A percentile compares a stretch with the other conserved stretches of the same genome.
Conservation (phyloP, 306 rosid species). For the Ochetophila trinervis region DNA sequence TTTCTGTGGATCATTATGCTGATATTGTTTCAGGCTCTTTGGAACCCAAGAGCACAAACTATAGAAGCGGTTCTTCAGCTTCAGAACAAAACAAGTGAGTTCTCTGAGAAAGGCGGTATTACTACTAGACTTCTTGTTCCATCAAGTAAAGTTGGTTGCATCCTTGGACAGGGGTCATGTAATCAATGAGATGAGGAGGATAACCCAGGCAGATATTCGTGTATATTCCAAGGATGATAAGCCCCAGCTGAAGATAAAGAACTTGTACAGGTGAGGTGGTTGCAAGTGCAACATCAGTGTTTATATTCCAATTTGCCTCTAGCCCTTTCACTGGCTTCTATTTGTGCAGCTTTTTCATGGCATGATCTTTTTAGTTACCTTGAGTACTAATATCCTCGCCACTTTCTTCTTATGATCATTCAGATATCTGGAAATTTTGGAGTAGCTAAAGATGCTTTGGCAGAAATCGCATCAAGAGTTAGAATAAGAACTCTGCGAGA, state of each 20-base stretch:
- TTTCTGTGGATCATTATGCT: conserved; percentile 16
- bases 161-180: conserved; percentile 42
- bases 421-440: conserved; percentile 32
- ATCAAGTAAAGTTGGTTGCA: conserved; percentile 38
- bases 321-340: neutral
- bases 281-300: neutral
- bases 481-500: conserved; percentile 36
- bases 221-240: conserved; percentile 33
- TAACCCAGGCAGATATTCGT: conserved; percentile 36
- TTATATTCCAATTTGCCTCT: neutral
- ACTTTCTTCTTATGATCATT: conserved; percentile 9
- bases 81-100: conserved; percentile 32
- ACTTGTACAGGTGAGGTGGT: conserved; percentile 29
- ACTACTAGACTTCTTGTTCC: conserved; percentile 36
- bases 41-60: conserved; percentile 31
- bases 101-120: conserved; percentile 25
- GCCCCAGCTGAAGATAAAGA: conserved; percentile 43
- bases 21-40: conserved; percentile 23
- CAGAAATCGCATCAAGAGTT: conserved; percentile 43
- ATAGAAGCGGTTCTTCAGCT: conserved; percentile 40
- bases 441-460: conserved; percentile 34
- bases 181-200: conserved; percentile 37
- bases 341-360: neutral
- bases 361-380: neutral
- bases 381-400: neutral